These are phyloP conservation scores for Sutorius australiensis DNA, from an alignment of 768 basidiomycete species.

Conservation along the genomic window DNA sequence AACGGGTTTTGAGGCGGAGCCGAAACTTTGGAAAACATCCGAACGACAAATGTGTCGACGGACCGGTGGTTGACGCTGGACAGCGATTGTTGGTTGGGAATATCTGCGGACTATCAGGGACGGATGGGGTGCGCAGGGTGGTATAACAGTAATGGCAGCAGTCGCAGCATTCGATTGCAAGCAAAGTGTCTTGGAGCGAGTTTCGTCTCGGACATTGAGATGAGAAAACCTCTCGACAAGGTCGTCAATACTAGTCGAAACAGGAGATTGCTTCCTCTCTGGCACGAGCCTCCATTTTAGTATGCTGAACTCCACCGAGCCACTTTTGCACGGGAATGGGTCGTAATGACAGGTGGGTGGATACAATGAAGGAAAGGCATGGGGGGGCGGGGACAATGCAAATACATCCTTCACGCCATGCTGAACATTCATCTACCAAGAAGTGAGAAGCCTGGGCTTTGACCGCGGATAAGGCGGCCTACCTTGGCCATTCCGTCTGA, in stretches of 20 bases:
- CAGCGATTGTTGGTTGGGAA: background rate
- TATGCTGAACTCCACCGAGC: background rate
- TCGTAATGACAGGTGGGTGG: slow-evolving; percentile 15
- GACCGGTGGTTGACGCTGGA: background rate
- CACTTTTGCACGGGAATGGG: slow-evolving; percentile 18
- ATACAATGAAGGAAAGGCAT: slow-evolving; percentile 16
- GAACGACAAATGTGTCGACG: background rate
- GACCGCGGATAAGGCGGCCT: background rate
- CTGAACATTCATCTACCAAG: background rate
- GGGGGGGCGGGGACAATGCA: slow-evolving; percentile 1
- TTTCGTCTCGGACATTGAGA: slow-evolving; percentile 15
- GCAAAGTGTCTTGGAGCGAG: background rate
- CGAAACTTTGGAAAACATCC: slow-evolving; percentile 2
- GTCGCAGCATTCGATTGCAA: slow-evolving; percentile 11
- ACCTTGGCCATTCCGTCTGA: background rate
- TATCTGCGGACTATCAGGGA: slow-evolving; percentile 1
- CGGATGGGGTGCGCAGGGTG: slow-evolving; percentile 16
- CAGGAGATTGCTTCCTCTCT: background rate
- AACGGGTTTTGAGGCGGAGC: background rate
- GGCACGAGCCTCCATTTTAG: slow-evolving; percentile 5
- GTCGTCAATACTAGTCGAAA: background rate
- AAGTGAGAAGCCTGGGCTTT: background rate
- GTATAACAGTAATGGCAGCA: slow-evolving; percentile 15
- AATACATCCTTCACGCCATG: background rate
- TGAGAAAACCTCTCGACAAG: slow-evolving; percentile 11